These are phyloP conservation scores for Cercospora sojina DNA, from an alignment of 2,329 filamentous ascomycete species.

Conservation along the genomic window DNA sequence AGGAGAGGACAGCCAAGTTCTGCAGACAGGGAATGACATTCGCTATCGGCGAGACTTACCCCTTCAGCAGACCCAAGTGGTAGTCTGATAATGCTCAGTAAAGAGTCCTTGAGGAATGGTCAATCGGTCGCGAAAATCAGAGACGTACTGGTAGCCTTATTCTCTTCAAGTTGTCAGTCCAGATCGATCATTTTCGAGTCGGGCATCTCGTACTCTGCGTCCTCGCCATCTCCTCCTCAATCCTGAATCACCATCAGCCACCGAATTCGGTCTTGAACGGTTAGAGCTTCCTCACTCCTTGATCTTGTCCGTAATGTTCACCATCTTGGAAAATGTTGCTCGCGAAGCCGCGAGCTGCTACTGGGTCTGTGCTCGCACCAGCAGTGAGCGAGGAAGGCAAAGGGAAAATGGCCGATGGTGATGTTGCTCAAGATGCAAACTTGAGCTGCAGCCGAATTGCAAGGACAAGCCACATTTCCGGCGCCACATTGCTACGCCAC, in stretches of 20 bases:
- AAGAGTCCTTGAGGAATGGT: not conserved
- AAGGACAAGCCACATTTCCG: not conserved
- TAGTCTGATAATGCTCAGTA: slow-evolving; percentile 68
- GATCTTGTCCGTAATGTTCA: slow-evolving; percentile 99
- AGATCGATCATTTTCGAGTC: not conserved
- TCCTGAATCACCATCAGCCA: slow-evolving; percentile 58
- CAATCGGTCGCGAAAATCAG: slow-evolving; percentile 4
- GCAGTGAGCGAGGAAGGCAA: not conserved
- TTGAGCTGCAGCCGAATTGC: not conserved
- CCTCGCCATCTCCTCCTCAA: slow-evolving; percentile 98
- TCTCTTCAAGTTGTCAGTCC: slow-evolving; percentile 63
- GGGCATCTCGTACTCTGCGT: slow-evolving; percentile 78
- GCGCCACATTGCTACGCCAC: not conserved
- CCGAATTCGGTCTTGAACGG: too few species aligned
- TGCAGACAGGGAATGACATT: not conserved
- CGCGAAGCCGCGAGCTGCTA: slow-evolving; percentile 19
- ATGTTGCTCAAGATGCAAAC: slow-evolving; percentile 1
- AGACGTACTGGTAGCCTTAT: slow-evolving; percentile 90
- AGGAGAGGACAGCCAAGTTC: too few species aligned
- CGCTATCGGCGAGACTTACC: slow-evolving; percentile 57
- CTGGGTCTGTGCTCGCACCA: not conserved
- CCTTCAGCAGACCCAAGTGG: slow-evolving; percentile 95
- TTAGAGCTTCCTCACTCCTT: slow-evolving; percentile 71
- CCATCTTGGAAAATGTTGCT: slow-evolving; percentile 62
- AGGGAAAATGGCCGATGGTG: not conserved